Evolutionary conservation across 1,284 basidiomycete genomes (phyloP), one percentile per base, ranked within the genome.

Genomic region (Gymnopus androsaceus): DNA sequence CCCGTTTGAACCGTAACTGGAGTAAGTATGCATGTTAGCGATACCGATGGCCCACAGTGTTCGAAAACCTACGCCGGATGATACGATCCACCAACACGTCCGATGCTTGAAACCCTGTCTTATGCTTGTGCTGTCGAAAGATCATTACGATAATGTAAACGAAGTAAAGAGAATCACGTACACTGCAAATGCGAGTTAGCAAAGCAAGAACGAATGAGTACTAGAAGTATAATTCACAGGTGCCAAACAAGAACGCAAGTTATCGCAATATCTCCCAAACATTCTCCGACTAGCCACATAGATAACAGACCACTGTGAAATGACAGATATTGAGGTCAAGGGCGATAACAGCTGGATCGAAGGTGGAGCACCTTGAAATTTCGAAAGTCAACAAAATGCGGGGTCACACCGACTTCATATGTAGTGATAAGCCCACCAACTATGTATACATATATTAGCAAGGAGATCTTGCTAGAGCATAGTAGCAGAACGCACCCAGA

Each of bases 1-100:
- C 74, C 73, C 2, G 72, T 75, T 53, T 75, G 73, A 8, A 78
- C 66, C 2, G 76, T 71, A 40, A 74, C 76, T 71, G 59, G 4
- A n/a, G n/a, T n/a, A n/a, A 59, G 8, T 4, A 61, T 41, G 23
- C 5, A 14, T 6, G 25, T 31, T 14, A 27, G 37, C 15, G n/a
- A n/a, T n/a, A 12, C 7, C 11, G 14, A 5, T 15, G 14, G n/a
- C n/a, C n/a, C 14, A 12, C 12, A 2, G 33, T 34, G 21, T 34
- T 23, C 28, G 17, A 15, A 27, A 0, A 67, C 74, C 51, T 58
- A 80, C 79, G 51, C 55, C 76, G 67, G 45, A 80, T 78, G 48
- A 81, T 76, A 46, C 67, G 63, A 56, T 72, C 68, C 2, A 73
- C 61, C 27, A 71, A 52, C 14, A 65, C 49, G 47, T 72, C 69